Evolutionary conservation across 2,329 filamentous ascomycete genomes (phyloP), one percentile per base, ranked within the genome.

Genomic region (Epichloe sp.): DNA sequence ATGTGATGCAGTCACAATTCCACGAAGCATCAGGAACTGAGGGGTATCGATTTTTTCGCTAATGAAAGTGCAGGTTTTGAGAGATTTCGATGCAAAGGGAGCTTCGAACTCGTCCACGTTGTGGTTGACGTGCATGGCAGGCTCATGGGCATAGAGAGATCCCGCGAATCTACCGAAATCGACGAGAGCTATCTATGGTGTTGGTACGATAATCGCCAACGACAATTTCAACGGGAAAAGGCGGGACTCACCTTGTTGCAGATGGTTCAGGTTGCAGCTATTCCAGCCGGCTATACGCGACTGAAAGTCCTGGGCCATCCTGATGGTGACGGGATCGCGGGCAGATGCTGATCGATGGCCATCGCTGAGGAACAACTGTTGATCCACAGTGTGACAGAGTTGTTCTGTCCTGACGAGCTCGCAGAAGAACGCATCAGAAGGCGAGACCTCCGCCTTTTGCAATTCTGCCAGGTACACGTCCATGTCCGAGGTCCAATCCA

Each of bases 21-120:
- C 26, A 11, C 50, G 50, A 21, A 52, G 23, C 50, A 48, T 52
- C 8, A 43, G 35, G 10, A 48, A 38, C 50, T 44, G 34, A 15
- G 34, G 17, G n/a, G 40, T 38, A 26, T 48, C 40, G 31, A 36
- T 44, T 36, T 52, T 17, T 17, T 38, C 45, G 31, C 26, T 52
- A 6, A 48, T 19, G 19, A 48, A 52, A 17, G n/a, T 19, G 45
- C 50, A 52, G 11, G 36, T 48, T 44, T 45, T 15, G 41, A 52
- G 40, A 43, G 40, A 52, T 31, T 41, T 37, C 3, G 15, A 42
- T 8, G 50, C 26, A 34, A 52, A 52, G 23, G 50, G 50, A 8
- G 50, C 45, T 15, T 36, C 37, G 35, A 52, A 52, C 34, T 52
- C 50, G 40, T 44, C 21, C 44, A 48, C 26, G n/a, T 52, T 48